Percentiles rank a stretch among this genome's conserved stretches.
Evolutionary conservation across 2,329 filamentous ascomycete genomes (phyloP).

Genomic region (Fusarium torulosum): DNA sequence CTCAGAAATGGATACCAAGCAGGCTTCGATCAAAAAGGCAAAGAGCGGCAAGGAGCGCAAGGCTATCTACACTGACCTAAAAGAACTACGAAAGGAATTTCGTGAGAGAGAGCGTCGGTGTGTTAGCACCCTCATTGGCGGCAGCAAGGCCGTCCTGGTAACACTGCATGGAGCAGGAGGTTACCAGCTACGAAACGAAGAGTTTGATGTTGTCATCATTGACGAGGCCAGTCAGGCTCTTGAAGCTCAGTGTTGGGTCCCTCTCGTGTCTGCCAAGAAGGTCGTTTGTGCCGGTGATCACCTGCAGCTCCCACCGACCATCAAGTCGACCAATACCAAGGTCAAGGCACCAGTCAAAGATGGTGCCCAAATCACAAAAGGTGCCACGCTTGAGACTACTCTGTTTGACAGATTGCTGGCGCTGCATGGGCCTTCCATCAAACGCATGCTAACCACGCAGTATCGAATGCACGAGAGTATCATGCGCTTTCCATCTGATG

Average conservation of each 20-base stretch:
- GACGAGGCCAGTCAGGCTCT: constrained; percentile 97
- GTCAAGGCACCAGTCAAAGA: constrained; percentile 56
- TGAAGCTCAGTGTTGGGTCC: constrained; percentile 97
- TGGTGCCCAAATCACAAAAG: constrained; percentile 58
- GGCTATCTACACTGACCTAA: constrained; percentile 86
- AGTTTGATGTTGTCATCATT: constrained; percentile 94
- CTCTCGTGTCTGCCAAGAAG: constrained; percentile 83
- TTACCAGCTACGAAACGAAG: constrained; percentile 80
- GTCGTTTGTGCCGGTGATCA: constrained; percentile 94
- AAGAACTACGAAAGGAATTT: constrained; percentile 88
- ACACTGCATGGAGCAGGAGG: constrained; percentile 94
- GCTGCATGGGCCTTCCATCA: constrained; percentile 85
- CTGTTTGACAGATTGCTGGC: constrained; percentile 89
- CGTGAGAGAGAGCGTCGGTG: constrained; percentile 86
- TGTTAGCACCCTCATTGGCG: constrained; percentile 78
- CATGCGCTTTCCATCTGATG: constrained; percentile 92
- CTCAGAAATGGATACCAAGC: constrained; percentile 92
- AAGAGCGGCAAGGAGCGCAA: constrained; percentile 82
- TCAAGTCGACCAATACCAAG: constrained; percentile 80
- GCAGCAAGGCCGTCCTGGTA: constrained; percentile 88
- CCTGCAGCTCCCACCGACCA: constrained; percentile 91
- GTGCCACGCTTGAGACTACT: constrained; percentile 83
- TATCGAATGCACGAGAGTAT: constrained; percentile 98
- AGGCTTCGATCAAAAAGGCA: constrained; percentile 89
- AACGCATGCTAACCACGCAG: constrained; percentile 95